Evolutionary conservation across 345 rosid species (phyloP), one percentile per base, ranked within the genome.

Genomic region (Acer saccharum): DNA sequence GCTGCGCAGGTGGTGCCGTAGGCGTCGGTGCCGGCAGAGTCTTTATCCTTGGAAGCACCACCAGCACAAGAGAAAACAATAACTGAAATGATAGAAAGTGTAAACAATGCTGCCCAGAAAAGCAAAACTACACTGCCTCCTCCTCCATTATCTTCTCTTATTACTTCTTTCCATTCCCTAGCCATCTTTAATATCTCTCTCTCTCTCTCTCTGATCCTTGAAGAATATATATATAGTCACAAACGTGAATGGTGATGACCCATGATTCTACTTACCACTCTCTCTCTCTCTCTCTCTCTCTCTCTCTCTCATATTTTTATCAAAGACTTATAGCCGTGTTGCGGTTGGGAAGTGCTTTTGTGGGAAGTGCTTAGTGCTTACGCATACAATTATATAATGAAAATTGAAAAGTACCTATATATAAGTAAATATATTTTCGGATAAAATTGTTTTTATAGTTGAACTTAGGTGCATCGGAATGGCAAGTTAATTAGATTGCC

Each of bases 21-120:
- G 39, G 74, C 76, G 10, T 81, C 80, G 14, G 71, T 78, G 67
- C 88, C 7, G 1, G 75, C 25, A 13, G 88, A 80, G 71, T 77
- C 46, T 67, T 78, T 80, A 76, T 84, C 89, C 68, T 85, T 84
- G 72, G 92, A 82, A 61, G 86, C 87, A 32, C 91, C 88, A 17
- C 75, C 86, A 27, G 91, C 90, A 55, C 94, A 91, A 21, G 89
- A 75, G 73, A 89, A 83, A 55, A 83, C 71, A 3, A 84, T 72
- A 10, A 77, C 68, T 64, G 77, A 7, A 39, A 88, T 35, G 62
- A 86, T 9, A n/a, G 81, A 84, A 17, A 87, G 76, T 62, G 83
- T 73, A 55, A 88, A 50, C 17, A 87, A 16, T 13, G 82, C 83
- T 21, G 79, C 89, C 85, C 84, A 84, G 12, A 81, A 39, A 48